phyloP scores from a whole-genome alignment of 2,329 filamentous ascomycete species.

The Pezizomycotina sp. region DNA sequence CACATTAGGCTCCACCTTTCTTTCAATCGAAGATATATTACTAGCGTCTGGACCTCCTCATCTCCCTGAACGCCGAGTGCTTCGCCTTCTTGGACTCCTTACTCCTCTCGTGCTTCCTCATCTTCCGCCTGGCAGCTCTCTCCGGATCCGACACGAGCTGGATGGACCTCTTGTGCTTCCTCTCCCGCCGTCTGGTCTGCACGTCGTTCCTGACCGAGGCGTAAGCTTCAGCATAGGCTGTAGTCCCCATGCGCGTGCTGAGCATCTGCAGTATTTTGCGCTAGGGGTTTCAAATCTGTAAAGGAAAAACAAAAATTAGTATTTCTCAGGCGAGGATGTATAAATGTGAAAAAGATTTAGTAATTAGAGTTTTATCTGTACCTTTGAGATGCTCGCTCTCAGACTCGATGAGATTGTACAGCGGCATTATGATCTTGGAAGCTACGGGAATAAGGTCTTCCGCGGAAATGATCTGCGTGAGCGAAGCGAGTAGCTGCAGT shows the following conservation, averaged over 20 bases:
- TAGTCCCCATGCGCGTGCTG: constrained; percentile 69
- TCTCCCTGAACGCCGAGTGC: constrained; percentile 52
- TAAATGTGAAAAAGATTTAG: background rate
- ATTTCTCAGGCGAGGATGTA: background rate
- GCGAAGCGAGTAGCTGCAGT: constrained; percentile 26
- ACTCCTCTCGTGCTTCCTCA: constrained; percentile 68
- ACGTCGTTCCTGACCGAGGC: constrained; percentile 56
- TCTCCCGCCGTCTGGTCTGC: constrained; percentile 52
- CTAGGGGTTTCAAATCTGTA: constrained; percentile 46
- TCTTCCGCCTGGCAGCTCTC: constrained; percentile 60
- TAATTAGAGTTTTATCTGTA: constrained; percentile 3
- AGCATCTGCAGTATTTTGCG: constrained; percentile 63
- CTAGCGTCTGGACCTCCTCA: too few relatives aligned
- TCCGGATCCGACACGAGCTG: constrained; percentile 69
- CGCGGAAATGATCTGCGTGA: constrained; percentile 32
- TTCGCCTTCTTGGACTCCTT: constrained; percentile 67
- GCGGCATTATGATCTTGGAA: constrained; percentile 45
- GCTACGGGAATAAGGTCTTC: constrained; percentile 46
- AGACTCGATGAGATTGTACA: constrained; percentile 69
- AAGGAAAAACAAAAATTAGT: constrained; percentile 1
- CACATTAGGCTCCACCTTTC: too few relatives aligned
- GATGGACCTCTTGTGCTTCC: constrained; percentile 73
- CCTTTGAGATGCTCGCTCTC: constrained; percentile 23
- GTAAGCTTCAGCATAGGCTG: constrained; percentile 59
- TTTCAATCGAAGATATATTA: constrained; percentile 37